Conservation (phyloP, 192 early-diverging fungal species). For the Borealophlyctis nickersoniae region DNA sequence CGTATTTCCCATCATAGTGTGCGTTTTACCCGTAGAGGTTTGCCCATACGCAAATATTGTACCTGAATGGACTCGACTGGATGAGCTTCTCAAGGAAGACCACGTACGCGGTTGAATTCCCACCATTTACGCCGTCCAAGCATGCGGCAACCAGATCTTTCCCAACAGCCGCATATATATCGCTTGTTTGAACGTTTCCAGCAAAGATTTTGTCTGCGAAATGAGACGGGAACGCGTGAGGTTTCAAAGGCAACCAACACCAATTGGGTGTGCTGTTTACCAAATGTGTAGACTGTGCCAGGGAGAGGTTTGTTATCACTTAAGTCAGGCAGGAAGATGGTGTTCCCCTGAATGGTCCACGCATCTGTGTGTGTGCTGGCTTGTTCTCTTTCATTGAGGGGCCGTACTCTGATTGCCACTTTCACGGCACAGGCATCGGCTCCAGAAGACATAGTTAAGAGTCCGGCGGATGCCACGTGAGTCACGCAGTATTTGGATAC, state of each 20-base stretch:
- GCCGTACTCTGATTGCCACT: not conserved
- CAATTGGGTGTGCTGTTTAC: no score
- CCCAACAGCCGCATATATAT: not conserved
- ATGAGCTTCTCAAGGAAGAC: not conserved
- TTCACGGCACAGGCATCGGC: not conserved
- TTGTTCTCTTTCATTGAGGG: not conserved
- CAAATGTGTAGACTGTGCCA: not conserved
- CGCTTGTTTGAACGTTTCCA: not conserved
- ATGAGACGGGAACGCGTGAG: no score
- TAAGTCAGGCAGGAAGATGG: not conserved
- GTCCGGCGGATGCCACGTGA: no score
- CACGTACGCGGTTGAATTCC: no score
- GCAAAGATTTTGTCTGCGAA: not conserved
- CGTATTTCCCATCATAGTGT: constrained; percentile 62
- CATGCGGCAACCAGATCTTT: not conserved
- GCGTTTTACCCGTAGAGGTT: constrained; percentile 92
- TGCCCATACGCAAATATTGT: constrained; percentile 92
- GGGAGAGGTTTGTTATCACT: not conserved
- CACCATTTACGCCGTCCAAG: not conserved
- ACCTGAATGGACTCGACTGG: not conserved
- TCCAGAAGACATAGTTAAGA: no score
- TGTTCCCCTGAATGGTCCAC: not conserved
- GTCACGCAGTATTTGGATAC: no score
- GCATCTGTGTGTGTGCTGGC: not conserved
- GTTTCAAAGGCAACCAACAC: no score